Percentiles rank a stretch among this genome's conserved stretches.
Evolutionary conservation across 495 filamentous ascomycete genomes (phyloP).

Genomic region (Hypoxylon fragiforme): DNA sequence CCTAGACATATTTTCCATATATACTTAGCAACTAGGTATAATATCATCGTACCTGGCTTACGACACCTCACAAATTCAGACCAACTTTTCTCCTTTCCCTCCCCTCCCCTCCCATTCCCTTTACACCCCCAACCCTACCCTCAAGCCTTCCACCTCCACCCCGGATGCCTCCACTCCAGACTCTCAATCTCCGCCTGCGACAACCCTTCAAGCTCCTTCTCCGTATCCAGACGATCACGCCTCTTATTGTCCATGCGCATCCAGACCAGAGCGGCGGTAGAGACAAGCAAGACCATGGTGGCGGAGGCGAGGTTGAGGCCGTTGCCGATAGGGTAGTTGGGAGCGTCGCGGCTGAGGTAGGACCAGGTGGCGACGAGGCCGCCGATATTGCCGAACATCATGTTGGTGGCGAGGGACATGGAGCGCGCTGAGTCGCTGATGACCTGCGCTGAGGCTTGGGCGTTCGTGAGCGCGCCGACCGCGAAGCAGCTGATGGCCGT

Average conservation of each 20-base stretch:
- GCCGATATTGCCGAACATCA: conserved; percentile 75
- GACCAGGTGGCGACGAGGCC: conserved; percentile 72
- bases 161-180: conserved; percentile 74
- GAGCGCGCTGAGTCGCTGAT: conserved; percentile 69
- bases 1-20: too few species aligned
- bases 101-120: too few species aligned
- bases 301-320: conserved; percentile 70
- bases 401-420: conserved; percentile 65
- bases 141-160: conserved; percentile 64
- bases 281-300: conserved; percentile 54
- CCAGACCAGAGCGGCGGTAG: conserved; percentile 54
- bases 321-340: conserved; percentile 74
- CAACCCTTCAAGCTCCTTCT: conserved; percentile 59
- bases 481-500: conserved; percentile 70
- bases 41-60: too few species aligned
- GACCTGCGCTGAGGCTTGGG: conserved; percentile 69
- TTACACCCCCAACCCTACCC: neutral
- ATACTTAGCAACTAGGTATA: too few species aligned
- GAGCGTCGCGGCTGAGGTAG: conserved; percentile 65
- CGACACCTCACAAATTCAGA: too few species aligned
- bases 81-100: too few species aligned
- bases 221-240: conserved; percentile 56
- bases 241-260: conserved; percentile 67
- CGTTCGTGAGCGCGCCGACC: conserved; percentile 65
- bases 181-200: conserved; percentile 61